These are phyloP conservation scores for Bipolaris oryzae DNA, from an alignment of 2,329 filamentous ascomycete genomes.

Conservation along the genomic window DNA sequence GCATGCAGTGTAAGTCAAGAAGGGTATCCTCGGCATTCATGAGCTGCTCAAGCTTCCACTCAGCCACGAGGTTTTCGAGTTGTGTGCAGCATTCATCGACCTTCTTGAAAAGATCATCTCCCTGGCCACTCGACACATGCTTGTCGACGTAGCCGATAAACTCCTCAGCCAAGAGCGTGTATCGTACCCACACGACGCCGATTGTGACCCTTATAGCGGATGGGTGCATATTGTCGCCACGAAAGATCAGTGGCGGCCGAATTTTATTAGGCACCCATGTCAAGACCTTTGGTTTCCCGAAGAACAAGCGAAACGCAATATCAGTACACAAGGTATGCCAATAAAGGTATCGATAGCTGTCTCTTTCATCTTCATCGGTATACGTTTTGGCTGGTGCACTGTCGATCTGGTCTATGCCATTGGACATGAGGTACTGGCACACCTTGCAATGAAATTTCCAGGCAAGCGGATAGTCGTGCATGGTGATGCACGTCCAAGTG, in stretches of 20 bases:
- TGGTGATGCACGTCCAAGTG: conserved; percentile 32
- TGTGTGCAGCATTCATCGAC: conserved; percentile 26
- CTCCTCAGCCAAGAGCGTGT: conserved; percentile 28
- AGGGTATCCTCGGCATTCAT: conserved; percentile 14
- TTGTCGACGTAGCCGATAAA: conserved; percentile 28
- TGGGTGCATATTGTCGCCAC: conserved; percentile 25
- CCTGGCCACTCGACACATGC: not conserved
- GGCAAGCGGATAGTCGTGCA: conserved; percentile 37
- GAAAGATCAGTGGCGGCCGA: conserved; percentile 28
- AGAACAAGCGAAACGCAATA: conserved; percentile 36
- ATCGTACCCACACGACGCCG: conserved; percentile 28
- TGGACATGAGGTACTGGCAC: conserved; percentile 30
- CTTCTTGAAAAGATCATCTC: conserved; percentile 10
- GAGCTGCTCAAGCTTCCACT: conserved; percentile 7
- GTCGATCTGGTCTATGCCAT: conserved; percentile 32
- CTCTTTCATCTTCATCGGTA: conserved; percentile 30
- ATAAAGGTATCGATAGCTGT: conserved; percentile 27
- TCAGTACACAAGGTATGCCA: conserved; percentile 35
- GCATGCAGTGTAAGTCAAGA: conserved; percentile 19
- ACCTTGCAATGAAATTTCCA: conserved; percentile 41
- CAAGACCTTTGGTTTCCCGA: conserved; percentile 32
- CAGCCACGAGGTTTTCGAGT: conserved; percentile 25
- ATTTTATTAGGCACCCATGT: conserved; percentile 27
- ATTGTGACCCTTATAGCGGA: conserved; percentile 21
- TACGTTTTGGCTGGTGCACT: conserved; percentile 21